These are phyloP conservation scores for Quercus cerris DNA, from an alignment of 306 rosid genomes.

Conservation along the genomic window DNA sequence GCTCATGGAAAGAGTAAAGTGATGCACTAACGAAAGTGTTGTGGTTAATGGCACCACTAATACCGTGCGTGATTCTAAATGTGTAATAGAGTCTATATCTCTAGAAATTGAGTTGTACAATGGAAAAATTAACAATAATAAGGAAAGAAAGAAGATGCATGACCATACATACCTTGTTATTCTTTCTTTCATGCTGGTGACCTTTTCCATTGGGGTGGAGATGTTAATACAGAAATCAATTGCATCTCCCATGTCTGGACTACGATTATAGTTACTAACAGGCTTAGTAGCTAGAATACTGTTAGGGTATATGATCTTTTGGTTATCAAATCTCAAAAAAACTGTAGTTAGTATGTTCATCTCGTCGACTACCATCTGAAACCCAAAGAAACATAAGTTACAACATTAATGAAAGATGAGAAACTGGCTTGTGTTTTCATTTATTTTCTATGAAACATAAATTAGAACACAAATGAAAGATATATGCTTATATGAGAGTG, in stretches of 20 bases:
- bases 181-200: constrained; percentile 24
- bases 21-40: no score
- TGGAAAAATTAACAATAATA: neutral
- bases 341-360: constrained; percentile 46
- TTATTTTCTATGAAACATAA: no score
- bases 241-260: constrained; percentile 38
- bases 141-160: neutral
- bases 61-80: no score
- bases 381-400: neutral
- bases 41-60: no score
- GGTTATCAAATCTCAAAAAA: constrained; percentile 42
- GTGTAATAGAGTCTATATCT: no score
- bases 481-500: neutral
- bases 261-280: constrained; percentile 32
- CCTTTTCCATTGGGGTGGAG: constrained; percentile 36
- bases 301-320: constrained; percentile 37
- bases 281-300: constrained; percentile 38
- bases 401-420: neutral
- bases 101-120: neutral
- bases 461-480: neutral
- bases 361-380: constrained; percentile 47
- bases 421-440: no score
- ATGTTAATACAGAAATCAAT: constrained; percentile 38
- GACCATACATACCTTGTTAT: constrained; percentile 14
- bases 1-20: no score